Evolutionary conservation across 306 rosid genomes (phyloP).

Genomic region (Pterocarpus santalinus): DNA sequence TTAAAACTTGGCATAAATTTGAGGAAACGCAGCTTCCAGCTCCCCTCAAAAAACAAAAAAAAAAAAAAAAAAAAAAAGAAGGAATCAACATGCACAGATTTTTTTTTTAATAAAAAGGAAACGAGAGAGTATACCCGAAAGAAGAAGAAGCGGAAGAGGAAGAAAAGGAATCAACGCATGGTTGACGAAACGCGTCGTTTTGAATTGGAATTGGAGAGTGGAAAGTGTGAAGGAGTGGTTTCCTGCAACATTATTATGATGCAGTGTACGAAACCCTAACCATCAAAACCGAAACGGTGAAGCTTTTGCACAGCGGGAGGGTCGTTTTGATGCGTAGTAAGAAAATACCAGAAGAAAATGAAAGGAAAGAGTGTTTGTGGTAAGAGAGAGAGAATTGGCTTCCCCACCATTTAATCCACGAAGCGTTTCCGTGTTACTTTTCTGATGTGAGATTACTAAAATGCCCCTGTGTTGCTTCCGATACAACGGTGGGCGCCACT

Average conservation of each 20-base stretch:
- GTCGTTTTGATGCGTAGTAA: constrained; percentile 25
- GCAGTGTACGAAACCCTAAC: constrained; percentile 75
- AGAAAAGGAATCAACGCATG: constrained; percentile 50
- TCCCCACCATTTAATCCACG: constrained; percentile 44
- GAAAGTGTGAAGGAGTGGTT: constrained; percentile 1
- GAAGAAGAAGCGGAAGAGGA: constrained; percentile 2
- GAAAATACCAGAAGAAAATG: constrained; percentile 20
- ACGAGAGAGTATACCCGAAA: constrained; percentile 29
- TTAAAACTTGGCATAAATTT: not conserved
- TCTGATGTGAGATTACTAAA: constrained; percentile 30
- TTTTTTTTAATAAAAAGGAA: not conserved
- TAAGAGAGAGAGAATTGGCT: constrained; percentile 1
- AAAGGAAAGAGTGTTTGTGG: not conserved
- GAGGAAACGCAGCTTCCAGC: not conserved
- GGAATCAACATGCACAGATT: not conserved
- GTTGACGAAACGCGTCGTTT: not conserved
- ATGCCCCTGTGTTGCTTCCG: constrained; percentile 40
- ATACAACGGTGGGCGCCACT: constrained; percentile 38
- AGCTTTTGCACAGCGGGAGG: constrained; percentile 26
- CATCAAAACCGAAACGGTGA: constrained; percentile 46
- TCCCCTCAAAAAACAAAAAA: too few relatives aligned
- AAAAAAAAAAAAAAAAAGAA: not conserved
- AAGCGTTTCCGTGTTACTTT: constrained; percentile 47
- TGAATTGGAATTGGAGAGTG: constrained; percentile 7
- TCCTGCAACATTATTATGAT: constrained; percentile 41